A percentile compares a stretch with the other conserved stretches of the same genome.
Evolutionary conservation across 176 grass and related monocot genomes (phyloP).

Genomic region (Triticum aestivum): DNA sequence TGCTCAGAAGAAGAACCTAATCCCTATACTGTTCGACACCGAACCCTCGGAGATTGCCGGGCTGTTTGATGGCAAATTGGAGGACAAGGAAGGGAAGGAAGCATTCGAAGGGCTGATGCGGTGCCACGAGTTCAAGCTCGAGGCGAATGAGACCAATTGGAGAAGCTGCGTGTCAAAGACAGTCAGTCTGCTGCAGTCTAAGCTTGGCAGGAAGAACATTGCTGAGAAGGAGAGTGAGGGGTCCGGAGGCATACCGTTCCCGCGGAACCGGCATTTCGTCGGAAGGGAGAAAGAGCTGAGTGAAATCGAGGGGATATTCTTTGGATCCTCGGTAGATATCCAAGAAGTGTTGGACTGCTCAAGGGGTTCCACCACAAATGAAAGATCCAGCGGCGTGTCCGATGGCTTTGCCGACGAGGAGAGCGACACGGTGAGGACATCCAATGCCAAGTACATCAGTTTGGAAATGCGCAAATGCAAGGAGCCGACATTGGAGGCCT

Average conservation of each 20-base stretch:
- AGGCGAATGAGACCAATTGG: slow-evolving; percentile 83
- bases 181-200: slow-evolving; percentile 58
- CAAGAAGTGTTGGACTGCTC: slow-evolving; percentile 68
- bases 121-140: slow-evolving; percentile 85
- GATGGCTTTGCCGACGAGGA: slow-evolving; percentile 94
- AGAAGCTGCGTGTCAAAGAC: slow-evolving; percentile 76
- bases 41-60: slow-evolving; percentile 62
- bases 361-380: slow-evolving; percentile 40
- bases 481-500: slow-evolving; percentile 90
- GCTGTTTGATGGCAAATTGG: slow-evolving; percentile 68
- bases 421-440: slow-evolving; percentile 62
- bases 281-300: slow-evolving; percentile 95
- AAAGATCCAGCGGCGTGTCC: slow-evolving; percentile 67
- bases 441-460: slow-evolving; percentile 71
- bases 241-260: slow-evolving; percentile 60
- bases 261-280: slow-evolving; percentile 78
- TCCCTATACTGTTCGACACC: slow-evolving; percentile 78
- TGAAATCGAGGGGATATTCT: slow-evolving; percentile 81
- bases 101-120: slow-evolving; percentile 81
- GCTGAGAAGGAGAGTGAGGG: slow-evolving; percentile 61
- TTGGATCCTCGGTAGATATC: slow-evolving; percentile 62
- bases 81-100: slow-evolving; percentile 90
- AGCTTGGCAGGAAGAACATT: slow-evolving; percentile 85
- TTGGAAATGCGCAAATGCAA: slow-evolving; percentile 95
- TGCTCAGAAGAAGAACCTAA: slow-evolving; percentile 95